These are phyloP conservation scores for Vaccinium darrowii DNA, from an alignment of 148 eudicot genomes.

Conservation along the genomic window DNA sequence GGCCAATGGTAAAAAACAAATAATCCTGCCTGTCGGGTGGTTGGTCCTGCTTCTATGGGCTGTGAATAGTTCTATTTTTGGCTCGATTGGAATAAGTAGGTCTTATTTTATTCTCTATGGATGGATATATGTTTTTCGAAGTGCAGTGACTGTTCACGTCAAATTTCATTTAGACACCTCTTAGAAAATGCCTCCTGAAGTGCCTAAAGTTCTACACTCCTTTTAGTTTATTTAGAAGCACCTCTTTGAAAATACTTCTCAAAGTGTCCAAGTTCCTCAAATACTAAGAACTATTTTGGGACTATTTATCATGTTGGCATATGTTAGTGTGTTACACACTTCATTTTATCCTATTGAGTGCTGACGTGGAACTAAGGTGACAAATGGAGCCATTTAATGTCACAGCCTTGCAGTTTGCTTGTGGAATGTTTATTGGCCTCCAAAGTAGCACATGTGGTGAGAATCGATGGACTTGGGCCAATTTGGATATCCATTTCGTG, in stretches of 20 bases:
- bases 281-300: not conserved
- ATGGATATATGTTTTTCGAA: no score
- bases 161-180: no score
- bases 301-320: not conserved
- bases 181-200: not conserved
- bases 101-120: no score
- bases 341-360: not conserved
- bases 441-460: not conserved
- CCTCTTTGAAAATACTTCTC: not conserved
- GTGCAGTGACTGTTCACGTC: no score
- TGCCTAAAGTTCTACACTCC: slow-evolving; percentile 1
- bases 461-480: not conserved
- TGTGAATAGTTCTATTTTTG: no score
- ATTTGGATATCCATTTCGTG: not conserved
- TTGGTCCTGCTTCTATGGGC: no score
- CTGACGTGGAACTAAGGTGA: not conserved
- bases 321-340: not conserved
- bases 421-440: not conserved
- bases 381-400: not conserved
- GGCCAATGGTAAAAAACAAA: no score
- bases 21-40: no score
- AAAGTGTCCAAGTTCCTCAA: not conserved
- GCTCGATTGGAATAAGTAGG: no score
- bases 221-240: not conserved
- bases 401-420: not conserved